Evolutionary conservation across 2,329 filamentous ascomycete genomes (phyloP).

Genomic region (Aspergillus sp.): DNA sequence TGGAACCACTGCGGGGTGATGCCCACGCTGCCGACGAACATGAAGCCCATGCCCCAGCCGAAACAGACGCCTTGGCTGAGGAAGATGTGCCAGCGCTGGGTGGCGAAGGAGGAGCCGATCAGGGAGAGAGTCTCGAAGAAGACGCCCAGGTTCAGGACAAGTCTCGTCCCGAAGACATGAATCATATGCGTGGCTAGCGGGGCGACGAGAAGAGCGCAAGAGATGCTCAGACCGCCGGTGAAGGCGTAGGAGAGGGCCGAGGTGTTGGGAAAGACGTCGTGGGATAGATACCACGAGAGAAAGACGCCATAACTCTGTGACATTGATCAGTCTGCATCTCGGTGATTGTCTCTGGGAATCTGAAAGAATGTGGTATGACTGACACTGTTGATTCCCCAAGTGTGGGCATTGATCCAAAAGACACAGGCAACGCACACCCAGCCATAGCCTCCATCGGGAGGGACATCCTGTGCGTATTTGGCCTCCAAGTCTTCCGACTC

Average conservation of each 20-base stretch:
- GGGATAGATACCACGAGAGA: conserved; percentile 57
- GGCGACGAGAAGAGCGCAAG: conserved; percentile 56
- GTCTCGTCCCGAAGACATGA: conserved; percentile 52
- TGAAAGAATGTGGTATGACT: conserved; percentile 15
- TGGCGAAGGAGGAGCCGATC: conserved; percentile 58
- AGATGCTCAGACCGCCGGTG: conserved; percentile 60
- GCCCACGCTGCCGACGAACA: conserved; percentile 57
- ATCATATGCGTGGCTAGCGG: conserved; percentile 57
- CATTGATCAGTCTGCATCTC: conserved; percentile 7
- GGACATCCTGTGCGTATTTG: conserved; percentile 33
- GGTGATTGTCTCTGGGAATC: background rate
- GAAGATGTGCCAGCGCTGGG: conserved; percentile 59
- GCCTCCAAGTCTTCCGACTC: conserved; percentile 23
- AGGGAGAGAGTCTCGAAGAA: conserved; percentile 55
- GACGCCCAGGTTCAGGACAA: conserved; percentile 56
- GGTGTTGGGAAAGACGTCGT: conserved; percentile 55
- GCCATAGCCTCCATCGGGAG: conserved; percentile 60
- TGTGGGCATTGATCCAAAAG: conserved; percentile 65
- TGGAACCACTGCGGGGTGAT: conserved; percentile 64
- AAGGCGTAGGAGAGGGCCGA: conserved; percentile 59
- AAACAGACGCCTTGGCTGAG: conserved; percentile 62
- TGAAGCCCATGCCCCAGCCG: conserved; percentile 62
- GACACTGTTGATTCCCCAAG: conserved; percentile 71
- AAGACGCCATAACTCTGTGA: conserved; percentile 55
- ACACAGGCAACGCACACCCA: conserved; percentile 60